Evolutionary conservation across 768 basidiomycete genomes (phyloP).

Genomic region (Rhodotorula sphaerocarpa): DNA sequence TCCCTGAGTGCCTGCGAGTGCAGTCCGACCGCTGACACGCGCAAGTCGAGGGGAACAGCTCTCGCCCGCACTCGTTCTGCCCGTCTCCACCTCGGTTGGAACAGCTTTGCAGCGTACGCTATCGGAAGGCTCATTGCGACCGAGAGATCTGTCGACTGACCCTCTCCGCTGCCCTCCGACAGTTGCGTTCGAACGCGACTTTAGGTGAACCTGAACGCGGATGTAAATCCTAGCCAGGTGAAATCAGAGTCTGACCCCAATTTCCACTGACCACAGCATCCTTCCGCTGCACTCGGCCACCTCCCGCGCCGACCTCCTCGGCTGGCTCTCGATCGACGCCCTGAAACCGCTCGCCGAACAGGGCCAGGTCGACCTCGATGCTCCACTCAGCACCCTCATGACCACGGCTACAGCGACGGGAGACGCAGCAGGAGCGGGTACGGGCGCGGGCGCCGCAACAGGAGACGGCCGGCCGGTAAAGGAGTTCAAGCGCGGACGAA

Average conservation of each 20-base stretch:
- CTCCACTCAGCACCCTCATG: neutral
- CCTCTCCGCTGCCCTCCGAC: neutral
- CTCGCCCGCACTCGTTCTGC: constrained; percentile 26
- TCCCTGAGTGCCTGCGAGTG: too few species aligned
- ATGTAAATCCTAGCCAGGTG: too few species aligned
- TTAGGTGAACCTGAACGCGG: constrained; percentile 4
- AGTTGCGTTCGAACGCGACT: constrained; percentile 34
- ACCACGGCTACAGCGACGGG: too few species aligned
- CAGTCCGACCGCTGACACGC: too few species aligned
- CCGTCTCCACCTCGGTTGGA: constrained; percentile 3
- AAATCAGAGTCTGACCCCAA: too few species aligned
- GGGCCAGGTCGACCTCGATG: constrained; percentile 8
- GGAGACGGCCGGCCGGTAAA: neutral
- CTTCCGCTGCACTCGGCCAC: constrained; percentile 23
- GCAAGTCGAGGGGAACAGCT: neutral
- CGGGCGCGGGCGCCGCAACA: neutral
- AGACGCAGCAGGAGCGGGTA: neutral
- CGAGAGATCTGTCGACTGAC: too few species aligned
- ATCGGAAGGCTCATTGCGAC: neutral
- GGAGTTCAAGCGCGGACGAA: constrained; percentile 6
- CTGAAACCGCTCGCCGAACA: constrained; percentile 11
- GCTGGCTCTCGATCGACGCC: constrained; percentile 27
- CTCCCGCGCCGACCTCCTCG: constrained; percentile 14
- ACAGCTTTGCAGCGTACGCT: constrained; percentile 20
- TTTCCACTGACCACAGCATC: constrained; percentile 6